Evolutionary conservation across 306 rosid species (phyloP).

Genomic region (Vigna unguiculata): DNA sequence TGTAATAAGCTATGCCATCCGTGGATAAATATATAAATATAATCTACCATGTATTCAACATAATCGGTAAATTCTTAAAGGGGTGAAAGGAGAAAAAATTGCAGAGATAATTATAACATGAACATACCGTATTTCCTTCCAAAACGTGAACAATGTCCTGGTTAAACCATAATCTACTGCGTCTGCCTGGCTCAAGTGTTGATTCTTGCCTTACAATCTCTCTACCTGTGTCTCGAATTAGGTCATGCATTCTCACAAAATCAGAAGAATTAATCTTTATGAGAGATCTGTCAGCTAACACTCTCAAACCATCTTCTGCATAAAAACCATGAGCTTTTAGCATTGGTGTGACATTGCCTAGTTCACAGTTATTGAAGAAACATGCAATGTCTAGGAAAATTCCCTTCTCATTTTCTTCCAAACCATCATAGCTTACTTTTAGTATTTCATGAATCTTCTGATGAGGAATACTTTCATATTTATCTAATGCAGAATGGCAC

Average conservation of each 20-base stretch:
- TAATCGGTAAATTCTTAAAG: background rate
- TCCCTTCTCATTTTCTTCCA: background rate
- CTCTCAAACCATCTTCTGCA: background rate
- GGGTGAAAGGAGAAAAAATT: background rate
- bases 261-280: background rate
- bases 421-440: background rate
- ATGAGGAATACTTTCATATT: background rate
- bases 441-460: background rate
- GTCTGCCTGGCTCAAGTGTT: background rate
- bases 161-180: constrained; percentile 1
- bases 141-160: constrained; percentile 1
- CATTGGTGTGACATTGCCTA: background rate
- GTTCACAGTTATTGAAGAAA: background rate
- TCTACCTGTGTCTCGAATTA: background rate
- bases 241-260: background rate
- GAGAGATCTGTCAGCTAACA: background rate
- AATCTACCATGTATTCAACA: background rate
- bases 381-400: constrained; percentile 8
- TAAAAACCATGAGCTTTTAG: background rate
- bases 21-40: no score
- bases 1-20: background rate
- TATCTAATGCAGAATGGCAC: background rate
- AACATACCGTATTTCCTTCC: constrained; percentile 9
- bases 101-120: background rate
- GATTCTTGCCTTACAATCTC: constrained; percentile 7